Base-by-base conservation (phyloP, 1,284 basidiomycete species). In the Clitocybe nebularis region DNA sequence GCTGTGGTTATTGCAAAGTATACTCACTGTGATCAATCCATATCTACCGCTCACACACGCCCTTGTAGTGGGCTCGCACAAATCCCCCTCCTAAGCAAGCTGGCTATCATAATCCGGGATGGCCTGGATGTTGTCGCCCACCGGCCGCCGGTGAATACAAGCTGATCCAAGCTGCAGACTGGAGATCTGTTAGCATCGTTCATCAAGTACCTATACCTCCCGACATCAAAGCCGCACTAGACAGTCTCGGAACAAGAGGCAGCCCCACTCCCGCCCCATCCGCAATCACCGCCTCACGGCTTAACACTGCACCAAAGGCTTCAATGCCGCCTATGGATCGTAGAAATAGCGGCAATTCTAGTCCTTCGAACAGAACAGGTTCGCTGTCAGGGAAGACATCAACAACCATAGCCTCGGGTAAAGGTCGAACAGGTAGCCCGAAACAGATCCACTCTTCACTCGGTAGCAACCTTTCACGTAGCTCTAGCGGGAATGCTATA, bases 1-100 rank as follows among this genome's bases (percentile, higher is more conserved):
- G 86, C 29, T 90, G 86, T 61, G 87, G 86, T 13, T 89, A 77
- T 63, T 89, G 86, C 81, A 89, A 88, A 78, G 87, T 87, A 44
- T 25, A 62, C 59, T 25, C 36, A 39, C 50, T 47, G 36, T 42
- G 43, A 38, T 46, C 52, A 26, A 37, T 46, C 50, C 45, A 45
- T 49, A 47, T 62, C 50, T 39, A 23, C 46, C 54, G 46, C 40
- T 49, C 54, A 54, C 38, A 55, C 48, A 48, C 42, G 44, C 45
- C 36, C 42, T 43, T 39, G 36, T 60, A 88, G 85, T 87, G 83
- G 83, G 83, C 84, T 47, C 71, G 71, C 48, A 71, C 68, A 13
- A 76, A 72, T 53, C 75, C 78, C 10, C 66, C 72, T 2, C 55
- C 73, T 36, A 79, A 77, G 52, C 63, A 66, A 36, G 63, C 74